Conservation (phyloP, 768 basidiomycete species). For the Panaeolus papilionaceus region DNA sequence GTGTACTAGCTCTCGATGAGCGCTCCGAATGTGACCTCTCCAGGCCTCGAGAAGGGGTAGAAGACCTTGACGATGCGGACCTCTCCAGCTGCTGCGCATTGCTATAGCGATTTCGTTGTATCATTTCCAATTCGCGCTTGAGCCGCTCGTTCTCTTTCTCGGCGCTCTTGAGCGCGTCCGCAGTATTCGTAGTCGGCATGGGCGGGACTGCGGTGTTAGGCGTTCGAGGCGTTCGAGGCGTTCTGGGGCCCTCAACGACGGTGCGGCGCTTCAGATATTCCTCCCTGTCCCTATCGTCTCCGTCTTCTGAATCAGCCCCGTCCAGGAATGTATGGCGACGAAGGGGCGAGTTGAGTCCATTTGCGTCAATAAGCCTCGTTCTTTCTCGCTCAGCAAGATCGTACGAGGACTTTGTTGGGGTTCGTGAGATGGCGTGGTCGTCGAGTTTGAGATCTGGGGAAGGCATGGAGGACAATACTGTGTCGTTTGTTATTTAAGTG, state of each 20-base stretch:
- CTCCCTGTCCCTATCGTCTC: background rate
- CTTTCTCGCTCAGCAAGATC: conserved; percentile 10
- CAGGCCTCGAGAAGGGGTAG: background rate
- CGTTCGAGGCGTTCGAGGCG: background rate
- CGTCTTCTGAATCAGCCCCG: background rate
- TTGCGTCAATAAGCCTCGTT: background rate
- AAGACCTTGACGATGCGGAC: background rate
- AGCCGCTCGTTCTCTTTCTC: conserved; percentile 2
- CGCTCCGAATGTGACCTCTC: background rate
- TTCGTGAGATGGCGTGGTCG: background rate
- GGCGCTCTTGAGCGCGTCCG: conserved; percentile 2
- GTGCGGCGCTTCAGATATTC: background rate
- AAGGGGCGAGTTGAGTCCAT: background rate
- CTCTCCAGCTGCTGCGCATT: background rate
- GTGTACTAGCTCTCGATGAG: background rate
- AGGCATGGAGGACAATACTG: conserved; percentile 6
- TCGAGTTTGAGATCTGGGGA: background rate
- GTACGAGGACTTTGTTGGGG: background rate
- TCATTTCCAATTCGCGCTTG: background rate
- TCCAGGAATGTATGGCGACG: background rate
- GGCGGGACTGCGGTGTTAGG: background rate
- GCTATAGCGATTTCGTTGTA: background rate
- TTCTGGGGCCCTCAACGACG: background rate
- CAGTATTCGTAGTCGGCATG: background rate
- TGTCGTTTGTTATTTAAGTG: background rate